A percentile compares a stretch with the other conserved stretches of the same genome.
phyloP scores from a whole-genome alignment of 2,329 filamentous ascomycete genomes.

The Aspergillus tanneri region DNA sequence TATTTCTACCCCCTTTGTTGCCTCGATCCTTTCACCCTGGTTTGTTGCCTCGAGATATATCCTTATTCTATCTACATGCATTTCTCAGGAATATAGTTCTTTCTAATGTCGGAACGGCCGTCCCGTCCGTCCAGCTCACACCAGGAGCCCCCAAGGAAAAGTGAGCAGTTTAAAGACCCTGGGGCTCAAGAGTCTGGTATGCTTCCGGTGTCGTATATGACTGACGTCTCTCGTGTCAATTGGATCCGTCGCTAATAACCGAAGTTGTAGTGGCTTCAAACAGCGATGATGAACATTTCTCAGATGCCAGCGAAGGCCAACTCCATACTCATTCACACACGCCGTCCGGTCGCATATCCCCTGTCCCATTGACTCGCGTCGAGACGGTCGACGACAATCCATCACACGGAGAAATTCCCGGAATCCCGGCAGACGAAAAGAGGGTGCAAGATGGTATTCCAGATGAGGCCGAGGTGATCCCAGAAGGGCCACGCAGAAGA shows the following conservation, averaged over 20 bases:
- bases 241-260: not conserved
- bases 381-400: constrained; percentile 61
- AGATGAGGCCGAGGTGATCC: constrained; percentile 62
- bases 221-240: too few species aligned
- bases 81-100: constrained; percentile 9
- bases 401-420: constrained; percentile 61
- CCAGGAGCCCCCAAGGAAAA: constrained; percentile 56
- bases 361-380: constrained; percentile 61
- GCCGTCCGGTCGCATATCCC: constrained; percentile 48
- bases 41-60: constrained; percentile 13
- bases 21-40: constrained; percentile 13
- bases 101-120: constrained; percentile 38
- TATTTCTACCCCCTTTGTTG: not conserved
- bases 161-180: constrained; percentile 55
- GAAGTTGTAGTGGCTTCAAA: constrained; percentile 42
- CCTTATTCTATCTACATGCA: constrained; percentile 24
- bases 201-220: too few species aligned
- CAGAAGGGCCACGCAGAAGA: constrained; percentile 43
- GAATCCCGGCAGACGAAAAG: constrained; percentile 60
- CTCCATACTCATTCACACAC: constrained; percentile 33
- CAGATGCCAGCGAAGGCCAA: constrained; percentile 62
- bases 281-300: constrained; percentile 62
- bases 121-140: constrained; percentile 41
- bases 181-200: constrained; percentile 58
- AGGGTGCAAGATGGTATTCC: constrained; percentile 60